Percentiles rank a stretch among this genome's conserved stretches.
Conservation (phyloP, 352 stramenopile species). For the Phytopythium helicoides region DNA sequence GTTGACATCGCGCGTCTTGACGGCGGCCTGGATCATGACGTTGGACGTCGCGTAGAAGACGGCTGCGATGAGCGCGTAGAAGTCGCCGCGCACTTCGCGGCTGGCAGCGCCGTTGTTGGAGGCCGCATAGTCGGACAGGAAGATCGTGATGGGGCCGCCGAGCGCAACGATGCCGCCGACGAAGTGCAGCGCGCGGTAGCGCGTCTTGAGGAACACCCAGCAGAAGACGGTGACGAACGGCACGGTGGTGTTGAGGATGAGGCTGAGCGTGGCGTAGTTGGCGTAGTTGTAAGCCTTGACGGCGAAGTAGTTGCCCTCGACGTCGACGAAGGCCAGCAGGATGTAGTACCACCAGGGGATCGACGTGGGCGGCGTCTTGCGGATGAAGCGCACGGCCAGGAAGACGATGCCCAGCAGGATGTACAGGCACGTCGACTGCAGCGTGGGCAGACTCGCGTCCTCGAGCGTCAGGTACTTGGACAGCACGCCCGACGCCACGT, state of each 20-base stretch:
- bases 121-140: conserved; percentile 51
- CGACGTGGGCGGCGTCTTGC: conserved; percentile 29
- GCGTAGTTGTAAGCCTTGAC: conserved; percentile 73
- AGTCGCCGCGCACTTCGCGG: conserved; percentile 44
- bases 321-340: conserved; percentile 52
- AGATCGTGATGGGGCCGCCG: conserved; percentile 51
- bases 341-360: conserved; percentile 63
- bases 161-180: conserved; percentile 38
- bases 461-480: conserved; percentile 59
- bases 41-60: conserved; percentile 65
- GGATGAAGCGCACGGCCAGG: conserved; percentile 31
- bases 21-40: conserved; percentile 69
- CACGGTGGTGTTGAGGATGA: conserved; percentile 70
- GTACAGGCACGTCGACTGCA: conserved; percentile 64
- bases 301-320: conserved; percentile 71
- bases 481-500: conserved; percentile 50
- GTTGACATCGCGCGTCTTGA: conserved; percentile 53
- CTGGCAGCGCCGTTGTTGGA: conserved; percentile 35
- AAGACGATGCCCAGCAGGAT: conserved; percentile 49
- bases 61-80: conserved; percentile 61
- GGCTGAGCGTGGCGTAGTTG: conserved; percentile 63
- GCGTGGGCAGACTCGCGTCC: conserved; percentile 46
- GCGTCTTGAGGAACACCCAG: conserved; percentile 65
- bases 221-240: conserved; percentile 67
- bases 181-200: conserved; percentile 57